phyloP scores from a whole-genome alignment of 2,329 filamentous ascomycete genomes.

The Colletotrichum orchidophilum region DNA sequence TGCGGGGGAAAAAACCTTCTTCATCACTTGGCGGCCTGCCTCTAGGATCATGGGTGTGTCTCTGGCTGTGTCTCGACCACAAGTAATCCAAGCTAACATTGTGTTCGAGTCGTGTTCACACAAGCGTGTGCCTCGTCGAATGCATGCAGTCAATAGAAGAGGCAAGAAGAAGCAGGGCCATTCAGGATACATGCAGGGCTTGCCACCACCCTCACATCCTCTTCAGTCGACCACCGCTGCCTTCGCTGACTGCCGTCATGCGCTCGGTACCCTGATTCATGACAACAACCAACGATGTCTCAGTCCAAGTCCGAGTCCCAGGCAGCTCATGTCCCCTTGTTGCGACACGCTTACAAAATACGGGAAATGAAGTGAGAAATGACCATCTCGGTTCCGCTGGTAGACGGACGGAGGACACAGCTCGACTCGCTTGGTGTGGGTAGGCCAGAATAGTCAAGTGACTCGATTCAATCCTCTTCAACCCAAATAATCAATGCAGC shows the following conservation, averaged over 20 bases:
- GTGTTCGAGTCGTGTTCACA: constrained; percentile 11
- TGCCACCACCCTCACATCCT: not conserved
- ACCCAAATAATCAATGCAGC: constrained; percentile 11
- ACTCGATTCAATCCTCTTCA: constrained; percentile 7
- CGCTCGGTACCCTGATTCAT: not conserved
- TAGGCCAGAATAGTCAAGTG: constrained; percentile 15
- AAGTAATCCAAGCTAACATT: not conserved
- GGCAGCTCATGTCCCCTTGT: not conserved
- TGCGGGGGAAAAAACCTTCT: constrained; percentile 22
- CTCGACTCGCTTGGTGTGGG: constrained; percentile 2
- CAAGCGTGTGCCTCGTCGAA: not conserved
- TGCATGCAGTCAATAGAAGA: not conserved
- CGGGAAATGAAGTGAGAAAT: not conserved
- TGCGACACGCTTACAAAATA: not conserved
- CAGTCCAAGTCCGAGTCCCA: not conserved
- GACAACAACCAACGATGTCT: not conserved
- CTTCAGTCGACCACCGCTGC: not conserved
- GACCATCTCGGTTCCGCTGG: constrained; percentile 1
- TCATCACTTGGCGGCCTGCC: not conserved
- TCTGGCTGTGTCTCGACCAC: not conserved
- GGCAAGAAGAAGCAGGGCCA: not conserved
- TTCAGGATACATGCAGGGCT: not conserved
- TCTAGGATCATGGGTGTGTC: constrained; percentile 3
- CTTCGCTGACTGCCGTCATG: constrained; percentile 15
- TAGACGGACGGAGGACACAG: not conserved